Percentiles rank a stretch among this genome's conserved stretches.
Evolutionary conservation across 176 grass and related monocot species (phyloP).

Genomic region (Zizania latifolia): DNA sequence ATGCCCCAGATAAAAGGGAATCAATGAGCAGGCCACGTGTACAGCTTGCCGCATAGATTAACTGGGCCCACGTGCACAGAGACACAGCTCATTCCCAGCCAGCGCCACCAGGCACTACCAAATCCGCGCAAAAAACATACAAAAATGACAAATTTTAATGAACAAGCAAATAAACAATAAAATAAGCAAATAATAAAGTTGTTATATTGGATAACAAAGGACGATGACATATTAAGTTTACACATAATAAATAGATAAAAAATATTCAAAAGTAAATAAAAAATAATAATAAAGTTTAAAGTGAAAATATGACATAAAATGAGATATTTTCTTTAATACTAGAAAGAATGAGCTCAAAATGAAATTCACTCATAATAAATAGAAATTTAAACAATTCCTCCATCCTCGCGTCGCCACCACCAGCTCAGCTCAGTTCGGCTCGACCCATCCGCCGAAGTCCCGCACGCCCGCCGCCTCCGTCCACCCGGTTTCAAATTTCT

Average conservation of each 20-base stretch:
- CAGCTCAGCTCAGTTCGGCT: neutral
- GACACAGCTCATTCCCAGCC: neutral
- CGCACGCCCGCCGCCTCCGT: constrained; percentile 2
- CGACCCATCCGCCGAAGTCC: constrained; percentile 14
- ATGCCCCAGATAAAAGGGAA: too few species aligned
- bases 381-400: neutral
- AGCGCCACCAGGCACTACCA: neutral
- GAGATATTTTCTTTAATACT: too few species aligned
- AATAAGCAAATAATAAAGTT: too few species aligned
- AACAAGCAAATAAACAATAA: neutral
- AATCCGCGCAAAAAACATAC: neutral
- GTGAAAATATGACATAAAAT: too few species aligned
- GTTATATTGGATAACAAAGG: too few species aligned
- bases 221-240: too few species aligned
- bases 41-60: neutral
- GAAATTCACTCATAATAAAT: neutral
- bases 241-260: too few species aligned
- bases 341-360: too few species aligned
- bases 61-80: neutral
- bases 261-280: too few species aligned
- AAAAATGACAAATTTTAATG: neutral
- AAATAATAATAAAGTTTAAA: too few species aligned
- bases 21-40: too few species aligned
- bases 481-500: constrained; percentile 39
- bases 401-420: neutral